phyloP scores from a whole-genome alignment of 352 stramenopile genomes.

The Phytophthora ramorum region DNA sequence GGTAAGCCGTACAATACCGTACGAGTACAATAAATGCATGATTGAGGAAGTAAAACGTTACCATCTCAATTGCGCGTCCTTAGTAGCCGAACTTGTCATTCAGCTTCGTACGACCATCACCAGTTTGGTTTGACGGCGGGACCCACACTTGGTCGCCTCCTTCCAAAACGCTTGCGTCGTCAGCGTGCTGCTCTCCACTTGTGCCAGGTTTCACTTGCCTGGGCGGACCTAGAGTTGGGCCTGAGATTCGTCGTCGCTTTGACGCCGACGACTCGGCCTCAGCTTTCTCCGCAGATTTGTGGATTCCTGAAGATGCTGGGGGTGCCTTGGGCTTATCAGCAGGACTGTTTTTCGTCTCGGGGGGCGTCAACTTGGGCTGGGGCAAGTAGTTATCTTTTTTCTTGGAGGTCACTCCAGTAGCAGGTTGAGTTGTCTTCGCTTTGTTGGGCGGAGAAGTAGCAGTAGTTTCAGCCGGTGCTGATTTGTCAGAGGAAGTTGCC shows the following conservation, averaged over 20 bases:
- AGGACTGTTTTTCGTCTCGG: slow-evolving; percentile 5
- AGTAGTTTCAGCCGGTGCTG: neutral
- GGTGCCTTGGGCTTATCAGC: slow-evolving; percentile 2
- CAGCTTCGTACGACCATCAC: slow-evolving; percentile 80
- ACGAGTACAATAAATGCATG: slow-evolving; percentile 6
- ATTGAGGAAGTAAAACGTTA: slow-evolving; percentile 13
- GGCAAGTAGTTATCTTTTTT: neutral
- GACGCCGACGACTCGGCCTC: neutral
- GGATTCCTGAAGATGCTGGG: slow-evolving; percentile 1
- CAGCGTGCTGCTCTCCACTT: neutral
- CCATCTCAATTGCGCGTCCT: slow-evolving; percentile 10
- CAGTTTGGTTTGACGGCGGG: slow-evolving; percentile 80
- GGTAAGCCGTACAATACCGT: slow-evolving; percentile 29
- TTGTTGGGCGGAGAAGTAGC: slow-evolving; percentile 2
- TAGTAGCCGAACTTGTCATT: slow-evolving; percentile 92
- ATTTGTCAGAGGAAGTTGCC: neutral
- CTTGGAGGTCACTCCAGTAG: neutral
- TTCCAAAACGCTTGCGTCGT: slow-evolving; percentile 52
- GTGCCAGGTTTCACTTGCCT: slow-evolving; percentile 2
- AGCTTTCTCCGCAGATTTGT: slow-evolving; percentile 3
- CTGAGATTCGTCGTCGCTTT: slow-evolving; percentile 53
- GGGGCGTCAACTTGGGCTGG: neutral
- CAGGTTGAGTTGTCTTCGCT: neutral
- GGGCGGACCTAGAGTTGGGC: slow-evolving; percentile 38
- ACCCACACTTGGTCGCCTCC: slow-evolving; percentile 84